phyloP scores from a whole-genome alignment of 2,329 filamentous ascomycete genomes.

The Teratosphaeria nubilosa region DNA sequence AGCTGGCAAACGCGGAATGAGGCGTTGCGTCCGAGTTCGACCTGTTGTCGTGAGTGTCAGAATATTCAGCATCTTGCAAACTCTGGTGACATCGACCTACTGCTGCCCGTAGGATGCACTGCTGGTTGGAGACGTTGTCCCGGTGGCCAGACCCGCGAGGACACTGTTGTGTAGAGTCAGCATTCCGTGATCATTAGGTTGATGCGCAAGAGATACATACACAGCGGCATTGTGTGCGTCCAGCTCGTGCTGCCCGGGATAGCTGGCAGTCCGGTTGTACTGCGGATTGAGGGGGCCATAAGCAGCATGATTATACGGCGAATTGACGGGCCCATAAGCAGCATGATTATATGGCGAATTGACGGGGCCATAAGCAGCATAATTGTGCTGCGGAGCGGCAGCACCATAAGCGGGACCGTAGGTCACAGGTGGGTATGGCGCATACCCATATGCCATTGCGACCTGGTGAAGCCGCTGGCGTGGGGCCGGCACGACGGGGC shows the following conservation, averaged over 20 bases:
- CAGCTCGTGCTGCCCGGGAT: not conserved
- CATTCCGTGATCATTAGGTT: not conserved
- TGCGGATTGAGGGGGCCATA: not conserved
- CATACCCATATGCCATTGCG: not conserved
- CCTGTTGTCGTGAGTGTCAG: too few species aligned
- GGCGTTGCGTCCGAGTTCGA: not conserved
- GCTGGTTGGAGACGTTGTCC: not conserved
- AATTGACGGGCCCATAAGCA: too few species aligned
- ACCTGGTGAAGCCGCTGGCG: not conserved
- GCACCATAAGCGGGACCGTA: not conserved
- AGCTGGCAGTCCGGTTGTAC: not conserved
- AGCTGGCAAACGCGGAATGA: not conserved
- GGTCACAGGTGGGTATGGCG: not conserved
- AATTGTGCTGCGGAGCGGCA: not conserved
- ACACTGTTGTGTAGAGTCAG: not conserved
- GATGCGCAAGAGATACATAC: not conserved
- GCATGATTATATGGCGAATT: too few species aligned
- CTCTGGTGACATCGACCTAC: not conserved
- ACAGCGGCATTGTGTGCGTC: not conserved
- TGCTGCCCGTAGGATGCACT: not conserved
- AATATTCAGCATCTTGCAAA: too few species aligned
- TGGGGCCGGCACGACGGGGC: not conserved
- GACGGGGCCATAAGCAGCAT: not conserved
- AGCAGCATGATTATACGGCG: not conserved
- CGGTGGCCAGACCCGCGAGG: not conserved